A percentile compares a stretch with the other conserved stretches of the same genome.
Evolutionary conservation across 106 monocot species (phyloP).

Genomic region (Dendrobium catenatum): DNA sequence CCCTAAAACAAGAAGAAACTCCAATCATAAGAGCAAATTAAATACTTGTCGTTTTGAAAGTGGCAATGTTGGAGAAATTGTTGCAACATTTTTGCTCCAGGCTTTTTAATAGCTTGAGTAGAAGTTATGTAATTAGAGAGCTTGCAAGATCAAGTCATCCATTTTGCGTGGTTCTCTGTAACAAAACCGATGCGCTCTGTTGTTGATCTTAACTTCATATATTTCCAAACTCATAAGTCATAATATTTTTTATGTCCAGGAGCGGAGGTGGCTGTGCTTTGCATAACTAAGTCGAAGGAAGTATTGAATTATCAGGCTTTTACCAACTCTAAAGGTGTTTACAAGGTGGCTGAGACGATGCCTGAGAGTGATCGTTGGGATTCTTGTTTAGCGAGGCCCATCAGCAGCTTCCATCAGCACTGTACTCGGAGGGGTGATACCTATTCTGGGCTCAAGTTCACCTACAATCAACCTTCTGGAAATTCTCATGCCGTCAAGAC

Average conservation of each 20-base stretch:
- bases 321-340: slow-evolving; percentile 63
- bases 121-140: no score
- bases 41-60: no score
- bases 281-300: slow-evolving; percentile 85
- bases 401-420: slow-evolving; percentile 38
- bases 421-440: slow-evolving; percentile 41
- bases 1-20: no score
- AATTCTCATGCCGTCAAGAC: slow-evolving; percentile 30
- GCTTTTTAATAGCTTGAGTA: no score
- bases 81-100: no score
- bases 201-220: not conserved
- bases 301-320: slow-evolving; percentile 90
- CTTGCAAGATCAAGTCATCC: no score
- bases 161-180: no score
- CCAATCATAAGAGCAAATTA: no score
- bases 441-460: slow-evolving; percentile 45
- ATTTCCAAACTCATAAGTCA: not conserved
- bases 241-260: slow-evolving; percentile 23
- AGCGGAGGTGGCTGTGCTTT: slow-evolving; percentile 82
- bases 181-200: no score
- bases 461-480: slow-evolving; percentile 43
- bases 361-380: slow-evolving; percentile 74
- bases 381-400: slow-evolving; percentile 49
- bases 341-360: slow-evolving; percentile 81
- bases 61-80: no score